phyloP scores from a whole-genome alignment of 495 filamentous ascomycete species.

The Durotheca rogersii region DNA sequence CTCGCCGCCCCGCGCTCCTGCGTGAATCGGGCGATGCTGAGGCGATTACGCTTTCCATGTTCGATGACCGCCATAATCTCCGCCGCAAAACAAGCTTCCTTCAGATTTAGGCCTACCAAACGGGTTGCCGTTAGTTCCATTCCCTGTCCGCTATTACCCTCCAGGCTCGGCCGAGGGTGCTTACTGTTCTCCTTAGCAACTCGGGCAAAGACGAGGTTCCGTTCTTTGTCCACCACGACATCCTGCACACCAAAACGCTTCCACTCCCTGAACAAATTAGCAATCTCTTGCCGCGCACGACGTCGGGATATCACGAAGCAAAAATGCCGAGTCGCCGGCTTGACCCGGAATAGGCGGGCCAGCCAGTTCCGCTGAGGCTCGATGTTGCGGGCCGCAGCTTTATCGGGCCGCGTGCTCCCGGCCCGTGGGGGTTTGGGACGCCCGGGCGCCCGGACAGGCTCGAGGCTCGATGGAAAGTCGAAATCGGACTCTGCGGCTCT shows the following conservation, averaged over 20 bases:
- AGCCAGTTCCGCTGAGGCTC: constrained; percentile 78
- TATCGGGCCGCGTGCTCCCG: constrained; percentile 10
- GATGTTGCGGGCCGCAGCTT: constrained; percentile 45
- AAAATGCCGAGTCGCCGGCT: constrained; percentile 70
- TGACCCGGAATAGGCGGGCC: constrained; percentile 82
- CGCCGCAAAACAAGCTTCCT: constrained; percentile 74
- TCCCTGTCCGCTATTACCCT: constrained; percentile 15
- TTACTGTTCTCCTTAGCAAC: constrained; percentile 77
- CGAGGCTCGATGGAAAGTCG: constrained; percentile 6
- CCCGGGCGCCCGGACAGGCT: constrained; percentile 13
- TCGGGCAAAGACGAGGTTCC: constrained; percentile 71
- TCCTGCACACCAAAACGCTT: constrained; percentile 73
- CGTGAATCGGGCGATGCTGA: constrained; percentile 79
- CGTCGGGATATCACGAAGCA: constrained; percentile 70
- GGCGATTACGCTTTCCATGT: constrained; percentile 63
- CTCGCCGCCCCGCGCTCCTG: constrained; percentile 85
- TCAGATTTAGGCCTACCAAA: constrained; percentile 64
- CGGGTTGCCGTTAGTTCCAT: constrained; percentile 26
- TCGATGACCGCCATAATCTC: constrained; percentile 86
- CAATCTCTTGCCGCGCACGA: constrained; percentile 72
- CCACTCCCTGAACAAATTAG: constrained; percentile 74
- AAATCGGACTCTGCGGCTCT: constrained; percentile 11
- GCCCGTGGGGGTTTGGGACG: constrained; percentile 4
- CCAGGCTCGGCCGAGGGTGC: constrained; percentile 25
- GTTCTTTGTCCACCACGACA: constrained; percentile 69